phyloP scores from a whole-genome alignment of 2,329 filamentous ascomycete species.

The Simplicillium sp. region DNA sequence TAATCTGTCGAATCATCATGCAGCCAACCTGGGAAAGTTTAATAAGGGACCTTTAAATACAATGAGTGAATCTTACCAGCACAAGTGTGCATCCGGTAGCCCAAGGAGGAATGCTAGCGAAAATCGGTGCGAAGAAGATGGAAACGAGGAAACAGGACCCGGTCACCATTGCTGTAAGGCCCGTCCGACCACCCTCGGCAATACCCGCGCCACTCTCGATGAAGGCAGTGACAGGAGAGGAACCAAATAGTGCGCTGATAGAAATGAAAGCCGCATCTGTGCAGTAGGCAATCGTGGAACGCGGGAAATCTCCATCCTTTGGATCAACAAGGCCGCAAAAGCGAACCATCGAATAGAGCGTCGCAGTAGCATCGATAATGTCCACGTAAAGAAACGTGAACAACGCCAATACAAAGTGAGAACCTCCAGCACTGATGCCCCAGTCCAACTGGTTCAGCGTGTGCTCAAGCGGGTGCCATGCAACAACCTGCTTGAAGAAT shows the following conservation, averaged over 20 bases:
- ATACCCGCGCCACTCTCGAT: constrained; percentile 71
- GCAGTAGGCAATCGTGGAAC: constrained; percentile 71
- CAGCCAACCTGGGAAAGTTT: constrained; percentile 50
- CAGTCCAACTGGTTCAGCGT: constrained; percentile 58
- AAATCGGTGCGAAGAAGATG: constrained; percentile 68
- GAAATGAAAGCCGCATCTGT: constrained; percentile 64
- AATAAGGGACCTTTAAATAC: not conserved
- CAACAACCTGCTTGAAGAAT: constrained; percentile 65
- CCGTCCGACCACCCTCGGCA: constrained; percentile 64
- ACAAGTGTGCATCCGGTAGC: constrained; percentile 67
- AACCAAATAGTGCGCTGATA: constrained; percentile 59
- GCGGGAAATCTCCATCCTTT: constrained; percentile 71
- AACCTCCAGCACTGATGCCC: constrained; percentile 44
- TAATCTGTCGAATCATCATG: constrained; percentile 69
- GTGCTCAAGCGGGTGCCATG: constrained; percentile 59
- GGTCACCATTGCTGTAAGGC: constrained; percentile 59
- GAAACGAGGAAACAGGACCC: constrained; percentile 63
- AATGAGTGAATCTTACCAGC: constrained; percentile 35
- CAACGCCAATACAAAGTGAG: constrained; percentile 60
- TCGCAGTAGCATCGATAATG: constrained; percentile 70
- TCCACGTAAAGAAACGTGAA: constrained; percentile 75
- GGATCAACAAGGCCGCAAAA: constrained; percentile 58
- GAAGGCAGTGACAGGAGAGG: constrained; percentile 64
- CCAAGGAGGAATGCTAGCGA: constrained; percentile 70
- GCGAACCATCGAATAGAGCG: constrained; percentile 72